Percentiles rank a stretch among this genome's conserved stretches.
These are phyloP conservation scores for Austroboletus eburneus DNA, from an alignment of 768 basidiomycete species.

Conservation along the genomic window DNA sequence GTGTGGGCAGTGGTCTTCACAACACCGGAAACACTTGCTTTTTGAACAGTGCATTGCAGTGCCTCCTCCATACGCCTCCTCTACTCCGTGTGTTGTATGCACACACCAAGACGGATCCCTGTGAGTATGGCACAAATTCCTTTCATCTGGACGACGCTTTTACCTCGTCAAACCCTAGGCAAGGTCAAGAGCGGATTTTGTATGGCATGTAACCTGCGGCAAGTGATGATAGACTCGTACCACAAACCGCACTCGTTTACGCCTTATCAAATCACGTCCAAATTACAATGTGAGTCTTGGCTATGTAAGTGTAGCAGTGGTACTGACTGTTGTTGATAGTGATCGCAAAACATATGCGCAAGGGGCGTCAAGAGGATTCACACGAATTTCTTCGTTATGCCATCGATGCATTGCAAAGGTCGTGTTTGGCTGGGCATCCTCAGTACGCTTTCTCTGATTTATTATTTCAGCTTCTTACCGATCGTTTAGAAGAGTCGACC, in stretches of 20 bases:
- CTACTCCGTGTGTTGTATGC: conserved; percentile 58
- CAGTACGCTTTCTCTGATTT: conserved; percentile 46
- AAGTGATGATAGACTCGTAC: conserved; percentile 55
- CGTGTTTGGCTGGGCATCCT: conserved; percentile 67
- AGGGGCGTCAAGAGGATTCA: conserved; percentile 93
- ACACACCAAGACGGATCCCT: conserved; percentile 49
- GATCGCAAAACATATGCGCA: conserved; percentile 88
- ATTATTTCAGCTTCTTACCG: conserved; percentile 10
- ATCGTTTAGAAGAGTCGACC: conserved; percentile 57
- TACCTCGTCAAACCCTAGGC: conserved; percentile 30
- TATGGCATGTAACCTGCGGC: conserved; percentile 69
- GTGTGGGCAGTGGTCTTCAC: conserved; percentile 59
- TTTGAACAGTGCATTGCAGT: conserved; percentile 91
- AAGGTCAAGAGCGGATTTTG: conserved; percentile 55
- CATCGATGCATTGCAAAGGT: conserved; percentile 86
- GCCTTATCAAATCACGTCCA: conserved; percentile 61
- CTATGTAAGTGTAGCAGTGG: conserved; percentile 1
- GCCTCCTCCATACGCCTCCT: conserved; percentile 88
- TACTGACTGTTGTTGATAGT: conserved; percentile 39
- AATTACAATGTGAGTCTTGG: conserved; percentile 59
- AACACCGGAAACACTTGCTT: conserved; percentile 96
- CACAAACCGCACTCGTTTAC: conserved; percentile 45
- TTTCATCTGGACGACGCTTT: conserved; percentile 1
- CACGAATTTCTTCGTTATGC: conserved; percentile 97
- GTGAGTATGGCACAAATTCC: conserved; percentile 40